phyloP scores from a whole-genome alignment of 371 early-diverging fungal species.

The Rhizopus sp. region DNA sequence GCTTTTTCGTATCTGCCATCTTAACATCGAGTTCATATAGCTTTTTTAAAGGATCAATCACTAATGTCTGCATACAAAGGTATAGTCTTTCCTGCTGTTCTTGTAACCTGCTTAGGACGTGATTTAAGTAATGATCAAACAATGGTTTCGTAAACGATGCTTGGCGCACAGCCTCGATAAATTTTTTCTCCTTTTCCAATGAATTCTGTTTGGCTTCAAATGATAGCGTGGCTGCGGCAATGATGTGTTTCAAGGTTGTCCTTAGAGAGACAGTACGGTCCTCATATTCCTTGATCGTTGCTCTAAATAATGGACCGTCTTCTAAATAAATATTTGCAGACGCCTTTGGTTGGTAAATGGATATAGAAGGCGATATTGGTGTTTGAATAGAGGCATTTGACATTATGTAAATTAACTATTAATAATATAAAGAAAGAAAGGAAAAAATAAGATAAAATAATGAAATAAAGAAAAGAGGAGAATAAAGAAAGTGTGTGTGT shows the following conservation, averaged over 20 bases:
- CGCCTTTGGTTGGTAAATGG: not conserved
- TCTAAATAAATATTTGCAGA: conserved; percentile 32
- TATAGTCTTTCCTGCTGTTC: conserved; percentile 21
- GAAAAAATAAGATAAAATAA: not conserved
- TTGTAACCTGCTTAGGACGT: conserved; percentile 30
- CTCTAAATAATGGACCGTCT: conserved; percentile 66
- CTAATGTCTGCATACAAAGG: conserved; percentile 17
- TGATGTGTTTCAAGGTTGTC: conserved; percentile 48
- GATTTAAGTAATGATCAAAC: conserved; percentile 41
- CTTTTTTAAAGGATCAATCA: conserved; percentile 22
- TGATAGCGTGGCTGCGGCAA: conserved; percentile 48
- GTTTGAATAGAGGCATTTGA: not conserved
- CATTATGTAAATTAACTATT: not conserved
- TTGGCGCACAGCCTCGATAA: conserved; percentile 41
- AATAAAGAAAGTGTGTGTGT: conserved; percentile 1
- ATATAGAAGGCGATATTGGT: not conserved
- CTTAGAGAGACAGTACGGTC: conserved; percentile 54
- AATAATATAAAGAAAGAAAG: not conserved
- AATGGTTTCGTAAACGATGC: conserved; percentile 48
- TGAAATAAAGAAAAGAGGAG: no score
- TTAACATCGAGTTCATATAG: conserved; percentile 65
- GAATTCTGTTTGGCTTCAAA: conserved; percentile 42
- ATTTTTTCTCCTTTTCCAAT: conserved; percentile 44
- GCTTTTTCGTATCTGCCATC: conserved; percentile 55
- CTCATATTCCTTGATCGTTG: conserved; percentile 57